These are phyloP conservation scores for Erodium chrysanthum DNA, from an alignment of 441 rosid species.

Conservation along the genomic window DNA sequence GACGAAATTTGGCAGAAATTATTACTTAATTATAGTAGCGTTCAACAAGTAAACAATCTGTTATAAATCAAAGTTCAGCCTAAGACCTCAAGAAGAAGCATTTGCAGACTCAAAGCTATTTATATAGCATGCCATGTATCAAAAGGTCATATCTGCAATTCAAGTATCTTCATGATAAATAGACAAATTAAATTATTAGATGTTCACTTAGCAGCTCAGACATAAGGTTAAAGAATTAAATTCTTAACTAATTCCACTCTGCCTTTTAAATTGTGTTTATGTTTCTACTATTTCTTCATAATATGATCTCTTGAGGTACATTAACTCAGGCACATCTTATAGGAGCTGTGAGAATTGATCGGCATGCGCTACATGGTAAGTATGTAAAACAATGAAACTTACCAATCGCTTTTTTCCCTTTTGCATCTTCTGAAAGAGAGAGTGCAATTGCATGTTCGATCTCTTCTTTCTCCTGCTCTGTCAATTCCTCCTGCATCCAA, in stretches of 20 bases:
- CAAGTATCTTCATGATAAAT: too few species aligned
- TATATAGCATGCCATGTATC: too few species aligned
- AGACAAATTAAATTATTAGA: too few species aligned
- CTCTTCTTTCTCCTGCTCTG: slow-evolving; percentile 58
- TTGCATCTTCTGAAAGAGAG: slow-evolving; percentile 59
- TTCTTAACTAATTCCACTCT: too few species aligned
- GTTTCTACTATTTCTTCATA: too few species aligned
- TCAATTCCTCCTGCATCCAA: slow-evolving; percentile 39
- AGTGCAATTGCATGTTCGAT: slow-evolving; percentile 67
- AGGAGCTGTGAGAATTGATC: not conserved
- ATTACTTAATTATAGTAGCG: too few species aligned
- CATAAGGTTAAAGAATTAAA: too few species aligned
- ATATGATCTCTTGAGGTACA: too few species aligned
- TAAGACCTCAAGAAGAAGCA: not conserved
- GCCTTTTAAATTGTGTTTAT: too few species aligned
- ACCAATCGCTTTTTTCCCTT: slow-evolving; percentile 35
- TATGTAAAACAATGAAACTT: slow-evolving; percentile 25
- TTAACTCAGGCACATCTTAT: too few species aligned
- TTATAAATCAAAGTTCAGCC: not conserved
- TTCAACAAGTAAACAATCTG: not conserved
- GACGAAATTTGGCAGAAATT: not conserved
- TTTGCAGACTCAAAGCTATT: not conserved
- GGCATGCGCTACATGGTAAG: not conserved
- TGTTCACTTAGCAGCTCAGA: too few species aligned
- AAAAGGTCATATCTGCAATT: too few species aligned